Evolutionary conservation across 2,329 filamentous ascomycete genomes (phyloP).

Genomic region (Fusarium odoratissimum): DNA sequence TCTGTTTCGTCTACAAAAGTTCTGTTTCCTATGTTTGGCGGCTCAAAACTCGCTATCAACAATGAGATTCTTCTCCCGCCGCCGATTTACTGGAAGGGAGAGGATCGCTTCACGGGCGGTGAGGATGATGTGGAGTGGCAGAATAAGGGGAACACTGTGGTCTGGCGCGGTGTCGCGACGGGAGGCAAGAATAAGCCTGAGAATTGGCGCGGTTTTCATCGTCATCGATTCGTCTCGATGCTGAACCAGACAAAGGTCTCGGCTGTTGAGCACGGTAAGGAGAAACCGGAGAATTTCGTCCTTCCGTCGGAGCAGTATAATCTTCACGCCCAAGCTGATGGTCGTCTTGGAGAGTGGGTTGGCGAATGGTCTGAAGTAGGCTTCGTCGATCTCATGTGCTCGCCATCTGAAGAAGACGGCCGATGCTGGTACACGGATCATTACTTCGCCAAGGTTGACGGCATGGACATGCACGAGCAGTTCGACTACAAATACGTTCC

Average conservation of each 20-base stretch:
- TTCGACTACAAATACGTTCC: conserved; percentile 76
- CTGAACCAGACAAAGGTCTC: conserved; percentile 72
- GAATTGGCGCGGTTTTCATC: conserved; percentile 79
- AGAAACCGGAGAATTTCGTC: conserved; percentile 64
- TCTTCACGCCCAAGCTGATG: conserved; percentile 58
- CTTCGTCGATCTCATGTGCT: conserved; percentile 67
- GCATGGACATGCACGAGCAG: conserved; percentile 62
- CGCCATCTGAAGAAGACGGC: conserved; percentile 50
- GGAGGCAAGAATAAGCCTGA: conserved; percentile 68
- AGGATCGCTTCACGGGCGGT: conserved; percentile 70
- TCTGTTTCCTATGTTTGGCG: conserved; percentile 74
- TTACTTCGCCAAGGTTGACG: conserved; percentile 55
- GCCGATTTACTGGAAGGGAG: conserved; percentile 75
- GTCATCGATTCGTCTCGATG: conserved; percentile 80
- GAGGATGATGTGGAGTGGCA: conserved; percentile 66
- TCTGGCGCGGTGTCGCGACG: conserved; percentile 77
- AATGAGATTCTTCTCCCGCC: conserved; percentile 77
- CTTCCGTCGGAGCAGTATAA: conserved; percentile 62
- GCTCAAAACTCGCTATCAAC: conserved; percentile 75
- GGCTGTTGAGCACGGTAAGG: conserved; percentile 57
- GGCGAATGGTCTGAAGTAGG: conserved; percentile 60
- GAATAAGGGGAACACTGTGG: conserved; percentile 63
- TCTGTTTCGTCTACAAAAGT: conserved; percentile 66
- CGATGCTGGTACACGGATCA: conserved; percentile 62
- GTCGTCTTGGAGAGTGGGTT: conserved; percentile 63